Evolutionary conservation across 2,329 filamentous ascomycete species (phyloP).

Genomic region (Colletotrichum sidae): DNA sequence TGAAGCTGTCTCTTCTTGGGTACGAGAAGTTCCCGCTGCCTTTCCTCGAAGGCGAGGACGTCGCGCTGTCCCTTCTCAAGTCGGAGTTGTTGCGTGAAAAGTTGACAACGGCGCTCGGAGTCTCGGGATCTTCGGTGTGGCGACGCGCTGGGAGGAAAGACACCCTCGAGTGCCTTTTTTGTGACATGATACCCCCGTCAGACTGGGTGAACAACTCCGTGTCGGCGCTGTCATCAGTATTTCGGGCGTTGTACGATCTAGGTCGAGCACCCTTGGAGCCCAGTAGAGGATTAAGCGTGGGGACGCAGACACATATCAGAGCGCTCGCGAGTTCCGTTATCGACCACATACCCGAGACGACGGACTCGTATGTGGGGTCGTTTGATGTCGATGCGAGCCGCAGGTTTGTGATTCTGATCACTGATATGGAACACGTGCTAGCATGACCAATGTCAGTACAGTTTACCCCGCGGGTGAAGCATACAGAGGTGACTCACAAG

Average conservation of each 20-base stretch:
- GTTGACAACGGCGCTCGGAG: rapidly evolving
- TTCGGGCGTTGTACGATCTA: neutral
- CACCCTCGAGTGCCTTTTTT: neutral
- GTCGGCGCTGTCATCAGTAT: slow-evolving; percentile 5
- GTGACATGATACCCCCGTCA: neutral
- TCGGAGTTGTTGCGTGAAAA: too few species aligned
- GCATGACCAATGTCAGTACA: neutral
- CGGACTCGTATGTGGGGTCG: slow-evolving; percentile 50
- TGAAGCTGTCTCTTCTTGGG: too few species aligned
- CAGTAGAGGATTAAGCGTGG: slow-evolving; percentile 49
- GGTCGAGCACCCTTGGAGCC: neutral
- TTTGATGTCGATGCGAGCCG: slow-evolving; percentile 41
- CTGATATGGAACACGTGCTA: slow-evolving; percentile 43
- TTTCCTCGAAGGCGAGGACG: too few species aligned
- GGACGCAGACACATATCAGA: slow-evolving; percentile 53
- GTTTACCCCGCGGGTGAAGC: rapidly evolving
- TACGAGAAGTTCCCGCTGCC: too few species aligned
- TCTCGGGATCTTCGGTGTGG: neutral
- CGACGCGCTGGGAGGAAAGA: neutral
- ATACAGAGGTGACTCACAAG: slow-evolving; percentile 38
- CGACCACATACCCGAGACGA: slow-evolving; percentile 47
- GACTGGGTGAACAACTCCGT: slow-evolving; percentile 9
- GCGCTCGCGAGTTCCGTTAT: slow-evolving; percentile 53
- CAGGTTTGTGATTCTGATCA: slow-evolving; percentile 47
- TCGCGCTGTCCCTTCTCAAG: too few species aligned